Percentiles rank a stretch among this genome's conserved stretches.
Evolutionary conservation across 2,329 filamentous ascomycete species (phyloP).

Genomic region (Boeremia exigua): DNA sequence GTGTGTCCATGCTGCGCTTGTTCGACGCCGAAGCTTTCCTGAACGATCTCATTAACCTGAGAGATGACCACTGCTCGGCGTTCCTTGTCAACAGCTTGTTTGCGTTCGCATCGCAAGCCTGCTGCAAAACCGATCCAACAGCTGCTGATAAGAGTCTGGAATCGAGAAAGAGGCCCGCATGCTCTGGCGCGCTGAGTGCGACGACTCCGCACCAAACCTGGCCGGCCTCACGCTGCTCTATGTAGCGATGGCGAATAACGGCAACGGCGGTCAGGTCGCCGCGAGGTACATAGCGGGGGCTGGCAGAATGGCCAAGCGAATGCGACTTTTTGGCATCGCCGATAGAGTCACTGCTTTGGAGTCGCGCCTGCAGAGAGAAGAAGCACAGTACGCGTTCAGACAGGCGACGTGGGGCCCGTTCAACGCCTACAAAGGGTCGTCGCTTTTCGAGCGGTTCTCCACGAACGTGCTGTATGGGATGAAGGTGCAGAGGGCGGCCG

Average conservation of each 20-base stretch:
- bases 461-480: no score
- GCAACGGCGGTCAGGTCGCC: neutral
- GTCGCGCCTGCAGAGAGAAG: neutral
- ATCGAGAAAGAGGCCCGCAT: neutral
- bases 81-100: neutral
- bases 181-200: neutral
- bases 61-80: neutral
- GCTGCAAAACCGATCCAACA: neutral
- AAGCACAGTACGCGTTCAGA: neutral
- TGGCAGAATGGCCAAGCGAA: neutral
- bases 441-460: no score
- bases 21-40: neutral
- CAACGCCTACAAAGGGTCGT: no score
- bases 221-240: neutral
- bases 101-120: neutral
- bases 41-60: neutral
- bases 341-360: neutral
- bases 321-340: neutral
- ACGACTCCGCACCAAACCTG: neutral
- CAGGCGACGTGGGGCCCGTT: neutral
- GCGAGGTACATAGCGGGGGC: neutral
- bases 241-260: neutral
- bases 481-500: no score
- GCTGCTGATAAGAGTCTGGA: neutral
- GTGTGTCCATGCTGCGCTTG: neutral